These are phyloP conservation scores for Xylaria intraflava DNA, from an alignment of 495 filamentous ascomycete genomes.

Conservation along the genomic window DNA sequence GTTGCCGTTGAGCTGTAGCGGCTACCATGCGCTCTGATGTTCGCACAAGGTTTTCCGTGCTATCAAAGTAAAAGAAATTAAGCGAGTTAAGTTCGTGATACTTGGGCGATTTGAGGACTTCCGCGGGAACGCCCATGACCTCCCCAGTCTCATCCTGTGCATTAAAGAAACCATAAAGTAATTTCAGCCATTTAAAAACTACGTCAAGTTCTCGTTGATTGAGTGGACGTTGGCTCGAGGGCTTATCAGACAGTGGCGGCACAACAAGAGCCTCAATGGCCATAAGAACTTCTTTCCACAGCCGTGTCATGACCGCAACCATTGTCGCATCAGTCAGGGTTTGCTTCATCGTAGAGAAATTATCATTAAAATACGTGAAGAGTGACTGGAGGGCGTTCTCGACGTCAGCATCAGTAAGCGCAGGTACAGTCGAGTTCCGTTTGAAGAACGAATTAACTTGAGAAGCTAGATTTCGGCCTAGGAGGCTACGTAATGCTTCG, in stretches of 20 bases:
- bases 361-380: constrained; percentile 97
- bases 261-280: constrained; percentile 88
- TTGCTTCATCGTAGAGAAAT: constrained; percentile 98
- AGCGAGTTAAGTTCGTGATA: constrained; percentile 93
- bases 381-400: constrained; percentile 77
- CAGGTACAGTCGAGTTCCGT: constrained; percentile 44
- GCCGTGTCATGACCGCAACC: constrained; percentile 92
- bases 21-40: constrained; percentile 93
- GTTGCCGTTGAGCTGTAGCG: constrained; percentile 70
- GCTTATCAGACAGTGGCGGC: constrained; percentile 92
- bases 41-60: constrained; percentile 83
- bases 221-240: constrained; percentile 78
- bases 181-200: constrained; percentile 88
- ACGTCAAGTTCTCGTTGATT: constrained; percentile 88
- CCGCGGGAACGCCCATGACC: constrained; percentile 77
- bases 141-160: constrained; percentile 85
- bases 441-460: constrained; percentile 75
- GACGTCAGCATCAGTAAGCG: constrained; percentile 63
- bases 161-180: constrained; percentile 93
- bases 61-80: constrained; percentile 98
- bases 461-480: constrained; percentile 69
- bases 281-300: constrained; percentile 96
- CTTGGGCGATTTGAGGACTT: constrained; percentile 92
- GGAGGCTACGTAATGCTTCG: constrained; percentile 64
- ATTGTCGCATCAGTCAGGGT: constrained; percentile 89